Conservation (phyloP, 352 stramenopile genomes). For the Blastocystis sp. region DNA sequence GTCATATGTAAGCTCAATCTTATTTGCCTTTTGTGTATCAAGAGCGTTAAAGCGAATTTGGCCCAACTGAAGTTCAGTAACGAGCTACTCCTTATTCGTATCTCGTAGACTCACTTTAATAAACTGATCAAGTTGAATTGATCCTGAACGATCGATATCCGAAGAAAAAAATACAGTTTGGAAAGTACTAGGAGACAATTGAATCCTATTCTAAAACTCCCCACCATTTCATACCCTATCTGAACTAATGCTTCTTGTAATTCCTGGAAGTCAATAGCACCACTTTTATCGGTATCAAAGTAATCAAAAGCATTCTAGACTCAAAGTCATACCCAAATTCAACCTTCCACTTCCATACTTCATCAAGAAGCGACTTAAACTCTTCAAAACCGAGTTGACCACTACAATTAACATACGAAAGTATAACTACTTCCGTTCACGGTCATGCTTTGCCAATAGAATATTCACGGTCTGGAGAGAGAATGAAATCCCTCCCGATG, state of each 20-base stretch:
- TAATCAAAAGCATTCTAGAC: constrained; percentile 29
- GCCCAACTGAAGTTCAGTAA: constrained; percentile 30
- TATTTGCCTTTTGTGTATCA: constrained; percentile 42
- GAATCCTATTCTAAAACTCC: not conserved
- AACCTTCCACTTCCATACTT: constrained; percentile 53
- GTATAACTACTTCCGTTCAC: not conserved
- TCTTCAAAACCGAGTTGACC: constrained; percentile 44
- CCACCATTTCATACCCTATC: not conserved
- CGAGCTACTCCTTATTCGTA: not conserved
- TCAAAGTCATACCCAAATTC: not conserved
- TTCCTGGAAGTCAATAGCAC: constrained; percentile 47
- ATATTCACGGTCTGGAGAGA: constrained; percentile 50
- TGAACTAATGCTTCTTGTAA: constrained; percentile 38
- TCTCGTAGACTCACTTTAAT: not conserved
- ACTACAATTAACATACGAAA: not conserved
- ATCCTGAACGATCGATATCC: constrained; percentile 38
- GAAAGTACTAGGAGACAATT: constrained; percentile 16
- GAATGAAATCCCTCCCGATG: constrained; percentile 27
- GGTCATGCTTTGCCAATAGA: constrained; percentile 33
- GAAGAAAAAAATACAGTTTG: constrained; percentile 50
- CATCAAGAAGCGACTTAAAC: constrained; percentile 41
- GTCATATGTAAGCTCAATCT: constrained; percentile 43
- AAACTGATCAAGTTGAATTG: constrained; percentile 40
- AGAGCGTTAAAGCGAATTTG: constrained; percentile 45
- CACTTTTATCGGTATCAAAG: constrained; percentile 37